phyloP scores from a whole-genome alignment of 495 filamentous ascomycete species.

The Bathelium albidoporum region DNA sequence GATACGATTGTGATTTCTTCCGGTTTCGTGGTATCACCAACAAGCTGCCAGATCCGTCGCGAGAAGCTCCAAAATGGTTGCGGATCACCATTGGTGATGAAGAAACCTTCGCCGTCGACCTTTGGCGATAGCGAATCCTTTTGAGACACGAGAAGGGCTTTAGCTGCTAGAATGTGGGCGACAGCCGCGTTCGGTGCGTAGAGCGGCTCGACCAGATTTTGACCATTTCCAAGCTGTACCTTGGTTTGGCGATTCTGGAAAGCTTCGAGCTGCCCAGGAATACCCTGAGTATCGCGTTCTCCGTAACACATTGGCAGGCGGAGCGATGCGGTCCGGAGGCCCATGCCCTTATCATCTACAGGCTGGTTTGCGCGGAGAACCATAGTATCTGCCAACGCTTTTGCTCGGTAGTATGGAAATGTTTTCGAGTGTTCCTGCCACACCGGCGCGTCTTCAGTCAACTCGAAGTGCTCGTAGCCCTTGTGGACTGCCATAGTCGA shows the following conservation, averaged over 20 bases:
- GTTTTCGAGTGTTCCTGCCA: conserved; percentile 10
- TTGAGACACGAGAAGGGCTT: background rate
- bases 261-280: conserved; percentile 11
- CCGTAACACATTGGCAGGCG: conserved; percentile 24
- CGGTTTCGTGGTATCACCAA: conserved; percentile 15
- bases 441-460: conserved; percentile 21
- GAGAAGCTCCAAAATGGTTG: conserved; percentile 23
- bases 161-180: conserved; percentile 12
- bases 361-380: conserved; percentile 24
- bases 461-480: conserved; percentile 6
- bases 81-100: conserved; percentile 23
- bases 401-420: conserved; percentile 19
- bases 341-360: no score
- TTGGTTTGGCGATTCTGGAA: conserved; percentile 20
- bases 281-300: conserved; percentile 20
- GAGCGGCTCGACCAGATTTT: conserved; percentile 19
- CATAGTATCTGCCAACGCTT: conserved; percentile 24
- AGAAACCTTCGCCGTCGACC: conserved; percentile 22
- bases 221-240: conserved; percentile 22
- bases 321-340: conserved; percentile 19
- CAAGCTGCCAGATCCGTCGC: conserved; percentile 19
- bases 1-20: conserved; percentile 22
- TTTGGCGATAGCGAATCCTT: background rate
- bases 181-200: conserved; percentile 8
- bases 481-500: conserved; percentile 17